Evolutionary conservation across 2,329 filamentous ascomycete genomes (phyloP), one percentile per base, ranked within the genome.

Genomic region (Colletotrichum scovillei): DNA sequence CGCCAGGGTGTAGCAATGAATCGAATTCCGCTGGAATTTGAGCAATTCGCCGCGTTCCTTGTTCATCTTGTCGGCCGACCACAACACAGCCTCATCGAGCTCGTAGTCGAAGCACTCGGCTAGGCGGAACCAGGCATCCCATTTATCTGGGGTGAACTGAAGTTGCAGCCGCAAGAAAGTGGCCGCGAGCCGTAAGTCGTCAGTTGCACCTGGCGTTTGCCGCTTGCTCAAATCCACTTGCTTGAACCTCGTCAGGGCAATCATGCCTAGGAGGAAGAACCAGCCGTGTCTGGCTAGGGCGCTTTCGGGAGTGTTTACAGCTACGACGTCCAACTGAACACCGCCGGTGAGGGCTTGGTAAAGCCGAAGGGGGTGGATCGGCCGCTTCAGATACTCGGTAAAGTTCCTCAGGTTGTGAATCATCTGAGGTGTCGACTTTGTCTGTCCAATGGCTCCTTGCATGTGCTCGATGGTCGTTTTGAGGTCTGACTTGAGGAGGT

Each of bases 381-480:
- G 92, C 30, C 92, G 93, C 79, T 94, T 96, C 63, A 98, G 86
- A 78, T 94, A 97, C 32, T 94, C 90, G 4, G 91, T 93, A 69
- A 97, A 92, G 75, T 97, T 92, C 67, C 95, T 92, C 69, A 94
- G 88, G 81, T 99, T 99, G 81, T 97, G 93, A n/a, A 92, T 89
- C 82, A 97, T 92, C 74, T 95, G 92, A 5, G 94, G 90, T 1
- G 92, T 93, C 14, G 92, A 90, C 81, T 95, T 98, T 32, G 93
- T 90, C 67, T 90, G 89, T 1, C 94, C 95, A 67, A 98, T 92
- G 5, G 94, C 92, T 76, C 94, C 92, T 80, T 98, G 95, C 83
- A 99, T 94, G 77, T 95, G 95, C 72, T 99, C 97, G 72, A 99
- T 97, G 0, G 95, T 95, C 19, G 88, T 91, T 80, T 96, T 97